phyloP scores from a whole-genome alignment of 2,329 filamentous ascomycete genomes.

The Geoglossum cookeanum region DNA sequence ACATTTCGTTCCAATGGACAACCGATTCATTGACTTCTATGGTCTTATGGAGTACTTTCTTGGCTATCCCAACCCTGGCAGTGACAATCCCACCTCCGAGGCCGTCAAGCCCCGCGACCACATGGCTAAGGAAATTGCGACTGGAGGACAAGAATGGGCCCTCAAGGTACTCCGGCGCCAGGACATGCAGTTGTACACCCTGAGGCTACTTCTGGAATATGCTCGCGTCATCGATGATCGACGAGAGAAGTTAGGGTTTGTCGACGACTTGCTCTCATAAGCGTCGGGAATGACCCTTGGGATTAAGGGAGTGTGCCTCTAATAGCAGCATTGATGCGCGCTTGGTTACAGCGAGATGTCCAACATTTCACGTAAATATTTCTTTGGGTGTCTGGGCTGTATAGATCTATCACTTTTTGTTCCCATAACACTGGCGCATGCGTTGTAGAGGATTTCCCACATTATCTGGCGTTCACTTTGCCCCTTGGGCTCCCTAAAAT shows the following conservation, averaged over 20 bases:
- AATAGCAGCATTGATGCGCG: no score
- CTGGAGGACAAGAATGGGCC: constrained; percentile 47
- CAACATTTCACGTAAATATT: no score
- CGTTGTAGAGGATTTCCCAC: no score
- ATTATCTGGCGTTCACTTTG: no score
- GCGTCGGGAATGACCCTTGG: no score
- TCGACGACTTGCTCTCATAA: constrained; percentile 10
- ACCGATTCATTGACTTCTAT: constrained; percentile 51
- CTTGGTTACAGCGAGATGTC: no score
- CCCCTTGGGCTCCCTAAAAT: no score
- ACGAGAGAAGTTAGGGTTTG: constrained; percentile 22
- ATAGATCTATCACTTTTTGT: no score
- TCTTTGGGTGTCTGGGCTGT: no score
- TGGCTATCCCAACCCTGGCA: background rate
- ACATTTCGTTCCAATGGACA: constrained; percentile 68
- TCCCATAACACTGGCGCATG: no score
- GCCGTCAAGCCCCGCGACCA: constrained; percentile 24
- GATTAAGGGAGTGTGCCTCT: no score
- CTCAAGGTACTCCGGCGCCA: constrained; percentile 47
- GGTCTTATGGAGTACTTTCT: constrained; percentile 58
- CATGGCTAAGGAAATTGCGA: constrained; percentile 43
- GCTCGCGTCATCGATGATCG: constrained; percentile 24
- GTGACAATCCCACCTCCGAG: background rate
- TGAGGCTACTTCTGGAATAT: constrained; percentile 28
- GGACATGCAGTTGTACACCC: constrained; percentile 55